phyloP scores from a whole-genome alignment of 148 eudicot genomes.

The Rhododendron molle region DNA sequence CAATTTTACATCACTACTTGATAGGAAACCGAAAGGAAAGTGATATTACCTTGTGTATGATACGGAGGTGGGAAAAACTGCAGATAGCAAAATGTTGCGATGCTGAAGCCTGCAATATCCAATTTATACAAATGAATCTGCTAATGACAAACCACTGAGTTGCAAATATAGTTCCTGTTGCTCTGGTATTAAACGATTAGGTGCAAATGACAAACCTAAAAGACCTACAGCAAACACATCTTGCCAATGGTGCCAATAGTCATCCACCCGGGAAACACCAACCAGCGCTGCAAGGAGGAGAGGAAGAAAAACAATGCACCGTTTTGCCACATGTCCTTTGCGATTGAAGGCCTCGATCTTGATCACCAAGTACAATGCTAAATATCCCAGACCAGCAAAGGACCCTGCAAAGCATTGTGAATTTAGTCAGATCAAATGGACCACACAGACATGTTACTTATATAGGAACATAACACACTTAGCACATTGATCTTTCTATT shows the following conservation, averaged over 20 bases:
- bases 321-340: conserved; percentile 70
- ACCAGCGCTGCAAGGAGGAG: conserved; percentile 67
- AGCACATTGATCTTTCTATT: too few relatives aligned
- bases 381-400: conserved; percentile 85
- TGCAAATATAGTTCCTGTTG: background rate
- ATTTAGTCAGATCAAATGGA: background rate
- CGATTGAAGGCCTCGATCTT: conserved; percentile 63
- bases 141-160: background rate
- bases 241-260: conserved; percentile 96
- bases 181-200: background rate
- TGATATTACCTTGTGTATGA: conserved; percentile 38
- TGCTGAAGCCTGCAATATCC: conserved; percentile 41
- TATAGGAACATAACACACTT: background rate
- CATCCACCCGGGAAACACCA: conserved; percentile 86
- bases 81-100: conserved; percentile 69
- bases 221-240: conserved; percentile 80
- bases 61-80: conserved; percentile 83
- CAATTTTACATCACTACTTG: background rate
- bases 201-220: conserved; percentile 40
- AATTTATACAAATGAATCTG: background rate
- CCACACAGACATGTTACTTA: background rate
- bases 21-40: background rate
- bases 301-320: conserved; percentile 62
- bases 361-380: conserved; percentile 63
- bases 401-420: conserved; percentile 53